A percentile compares a stretch with the other conserved stretches of the same genome.
These are phyloP conservation scores for Xylaria acuta DNA, from an alignment of 495 filamentous ascomycete species.

Conservation along the genomic window DNA sequence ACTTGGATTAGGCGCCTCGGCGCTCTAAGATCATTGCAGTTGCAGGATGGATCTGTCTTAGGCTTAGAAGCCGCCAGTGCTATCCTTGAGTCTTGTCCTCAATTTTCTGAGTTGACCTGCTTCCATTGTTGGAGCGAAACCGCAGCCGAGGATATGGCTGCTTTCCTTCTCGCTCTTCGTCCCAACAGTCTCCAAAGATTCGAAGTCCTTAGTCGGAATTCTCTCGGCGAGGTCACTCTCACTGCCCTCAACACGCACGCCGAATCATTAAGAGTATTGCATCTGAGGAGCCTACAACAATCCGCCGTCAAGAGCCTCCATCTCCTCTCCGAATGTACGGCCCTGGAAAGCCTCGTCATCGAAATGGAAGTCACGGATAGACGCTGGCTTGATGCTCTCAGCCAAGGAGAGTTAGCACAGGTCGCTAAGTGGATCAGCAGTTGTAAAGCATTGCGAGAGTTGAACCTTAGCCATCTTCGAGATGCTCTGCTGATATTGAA, in stretches of 20 bases:
- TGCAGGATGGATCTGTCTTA: constrained; percentile 65
- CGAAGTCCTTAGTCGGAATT: constrained; percentile 58
- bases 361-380: constrained; percentile 39
- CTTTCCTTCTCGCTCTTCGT: constrained; percentile 62
- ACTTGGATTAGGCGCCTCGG: constrained; percentile 47
- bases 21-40: constrained; percentile 51
- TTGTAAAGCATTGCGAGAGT: constrained; percentile 59
- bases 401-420: constrained; percentile 57
- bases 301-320: constrained; percentile 55
- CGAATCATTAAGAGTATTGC: constrained; percentile 61
- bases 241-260: constrained; percentile 64
- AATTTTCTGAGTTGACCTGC: constrained; percentile 66
- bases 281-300: constrained; percentile 57
- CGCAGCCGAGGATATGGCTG: constrained; percentile 61
- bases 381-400: constrained; percentile 49
- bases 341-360: constrained; percentile 61
- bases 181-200: constrained; percentile 67
- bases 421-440: constrained; percentile 61
- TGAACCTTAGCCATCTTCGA: constrained; percentile 59
- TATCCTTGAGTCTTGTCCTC: constrained; percentile 64
- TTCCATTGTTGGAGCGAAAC: constrained; percentile 49
- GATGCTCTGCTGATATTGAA: constrained; percentile 59
- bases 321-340: constrained; percentile 58
- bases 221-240: constrained; percentile 61
- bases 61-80: constrained; percentile 55